phyloP scores from a whole-genome alignment of 371 early-diverging fungal genomes.

The Apophysomyces trapeziformis region DNA sequence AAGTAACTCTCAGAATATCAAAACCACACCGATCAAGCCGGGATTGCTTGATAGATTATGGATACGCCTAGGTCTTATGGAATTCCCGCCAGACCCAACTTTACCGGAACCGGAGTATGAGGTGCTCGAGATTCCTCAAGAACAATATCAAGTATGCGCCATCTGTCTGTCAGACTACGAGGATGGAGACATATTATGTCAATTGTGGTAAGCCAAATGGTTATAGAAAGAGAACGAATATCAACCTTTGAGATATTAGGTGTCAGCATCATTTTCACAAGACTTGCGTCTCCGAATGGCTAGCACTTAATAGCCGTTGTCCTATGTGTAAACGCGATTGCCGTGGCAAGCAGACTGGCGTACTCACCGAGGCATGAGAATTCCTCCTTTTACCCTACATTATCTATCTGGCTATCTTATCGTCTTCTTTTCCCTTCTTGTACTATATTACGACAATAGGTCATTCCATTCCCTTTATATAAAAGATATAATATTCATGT shows the following conservation, averaged over 20 bases:
- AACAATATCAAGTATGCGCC: conserved; percentile 60
- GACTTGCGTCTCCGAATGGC: conserved; percentile 40
- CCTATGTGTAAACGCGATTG: conserved; percentile 42
- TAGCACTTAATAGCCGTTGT: conserved; percentile 36
- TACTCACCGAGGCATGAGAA: not conserved
- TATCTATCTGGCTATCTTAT: not conserved
- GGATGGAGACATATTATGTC: conserved; percentile 63
- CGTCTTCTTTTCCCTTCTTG: not conserved
- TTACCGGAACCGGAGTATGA: conserved; percentile 29
- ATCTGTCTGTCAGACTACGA: conserved; percentile 72
- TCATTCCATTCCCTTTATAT: not conserved
- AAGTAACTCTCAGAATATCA: conserved; percentile 14
- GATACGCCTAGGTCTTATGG: conserved; percentile 32
- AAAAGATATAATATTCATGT: not conserved
- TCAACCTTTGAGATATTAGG: conserved; percentile 22
- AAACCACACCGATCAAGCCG: conserved; percentile 22
- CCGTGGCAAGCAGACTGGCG: conserved; percentile 22
- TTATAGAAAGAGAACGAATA: not conserved
- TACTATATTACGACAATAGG: not conserved
- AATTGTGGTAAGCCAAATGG: conserved; percentile 45
- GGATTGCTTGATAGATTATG: conserved; percentile 33
- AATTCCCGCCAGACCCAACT: conserved; percentile 18
- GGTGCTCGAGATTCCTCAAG: conserved; percentile 41
- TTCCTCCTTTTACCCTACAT: not conserved
- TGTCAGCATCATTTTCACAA: conserved; percentile 48